Conservation (phyloP, 78 protist genomes). For the Pelomyxa schiedti region DNA sequence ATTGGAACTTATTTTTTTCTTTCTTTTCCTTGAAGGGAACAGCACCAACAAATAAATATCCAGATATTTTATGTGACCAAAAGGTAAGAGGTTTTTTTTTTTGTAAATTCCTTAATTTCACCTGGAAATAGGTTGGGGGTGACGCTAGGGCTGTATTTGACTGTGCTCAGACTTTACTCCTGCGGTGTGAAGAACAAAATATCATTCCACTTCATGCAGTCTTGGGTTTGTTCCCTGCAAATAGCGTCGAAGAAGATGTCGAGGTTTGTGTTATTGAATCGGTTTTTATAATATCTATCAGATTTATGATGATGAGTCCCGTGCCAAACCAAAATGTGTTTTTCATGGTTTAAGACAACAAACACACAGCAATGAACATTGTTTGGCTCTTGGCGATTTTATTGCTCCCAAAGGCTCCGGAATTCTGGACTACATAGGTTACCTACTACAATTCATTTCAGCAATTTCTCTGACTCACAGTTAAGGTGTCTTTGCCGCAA, state of each 20-base stretch:
- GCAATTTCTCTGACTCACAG: background rate
- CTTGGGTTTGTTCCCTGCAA: conserved; percentile 85
- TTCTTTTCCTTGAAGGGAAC: conserved; percentile 89
- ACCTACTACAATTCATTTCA: background rate
- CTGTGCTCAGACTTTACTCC: conserved; percentile 77
- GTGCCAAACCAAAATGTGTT: conserved; percentile 8
- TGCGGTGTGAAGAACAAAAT: conserved; percentile 39
- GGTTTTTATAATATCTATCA: background rate
- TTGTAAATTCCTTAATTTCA: no score
- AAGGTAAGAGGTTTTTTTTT: no score
- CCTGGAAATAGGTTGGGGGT: no score
- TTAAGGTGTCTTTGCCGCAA: background rate
- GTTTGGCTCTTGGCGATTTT: conserved; percentile 79
- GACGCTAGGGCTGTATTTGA: conserved; percentile 83
- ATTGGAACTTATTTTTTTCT: conserved; percentile 93
- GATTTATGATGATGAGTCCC: conserved; percentile 63
- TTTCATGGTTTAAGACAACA: conserved; percentile 90
- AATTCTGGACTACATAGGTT: conserved; percentile 78
- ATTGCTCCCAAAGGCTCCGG: conserved; percentile 80
- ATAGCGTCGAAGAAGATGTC: conserved; percentile 82
- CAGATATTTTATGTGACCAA: no score
- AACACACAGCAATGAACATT: conserved; percentile 64
- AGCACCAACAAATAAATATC: no score
- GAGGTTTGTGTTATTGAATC: conserved; percentile 11
- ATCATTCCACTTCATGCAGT: conserved; percentile 56